These are phyloP conservation scores for Pachyrhizus erosus DNA, from an alignment of 306 rosid genomes.

Conservation along the genomic window DNA sequence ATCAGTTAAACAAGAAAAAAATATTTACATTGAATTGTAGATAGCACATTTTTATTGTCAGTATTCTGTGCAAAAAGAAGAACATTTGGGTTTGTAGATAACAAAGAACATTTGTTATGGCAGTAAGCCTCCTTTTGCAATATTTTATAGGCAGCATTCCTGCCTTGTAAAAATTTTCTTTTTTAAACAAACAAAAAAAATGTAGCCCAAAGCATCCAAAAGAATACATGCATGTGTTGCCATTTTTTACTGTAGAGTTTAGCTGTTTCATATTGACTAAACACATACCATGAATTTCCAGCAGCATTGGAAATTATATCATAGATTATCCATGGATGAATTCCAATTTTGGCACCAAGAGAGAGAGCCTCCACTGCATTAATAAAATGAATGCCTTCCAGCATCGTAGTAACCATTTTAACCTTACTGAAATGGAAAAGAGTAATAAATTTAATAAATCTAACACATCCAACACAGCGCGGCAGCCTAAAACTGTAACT, in stretches of 20 bases:
- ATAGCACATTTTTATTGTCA: constrained; percentile 31
- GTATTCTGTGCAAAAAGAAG: constrained; percentile 18
- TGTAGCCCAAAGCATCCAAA: constrained; percentile 25
- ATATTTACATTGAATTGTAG: constrained; percentile 9
- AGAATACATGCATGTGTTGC: background rate
- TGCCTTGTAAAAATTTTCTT: background rate
- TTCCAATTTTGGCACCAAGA: constrained; percentile 82
- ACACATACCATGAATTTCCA: constrained; percentile 89
- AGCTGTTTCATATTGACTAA: constrained; percentile 26
- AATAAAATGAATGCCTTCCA: constrained; percentile 86
- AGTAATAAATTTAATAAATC: constrained; percentile 9
- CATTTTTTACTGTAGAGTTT: constrained; percentile 1
- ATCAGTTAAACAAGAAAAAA: constrained; percentile 19
- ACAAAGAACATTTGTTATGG: constrained; percentile 10
- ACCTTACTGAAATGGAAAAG: constrained; percentile 64
- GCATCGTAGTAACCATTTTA: constrained; percentile 72
- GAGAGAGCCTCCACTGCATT: constrained; percentile 91
- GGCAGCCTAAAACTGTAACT: constrained; percentile 19
- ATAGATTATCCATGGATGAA: constrained; percentile 88
- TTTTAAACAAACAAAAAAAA: constrained; percentile 12
- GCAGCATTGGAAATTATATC: constrained; percentile 96
- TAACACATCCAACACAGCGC: constrained; percentile 29
- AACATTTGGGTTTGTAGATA: constrained; percentile 18
- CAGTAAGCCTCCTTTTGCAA: constrained; percentile 7
- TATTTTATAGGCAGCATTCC: constrained; percentile 4